Percentiles rank a stretch among this genome's conserved stretches.
Conservation (phyloP, 306 rosid genomes). For the Cucurbita maxima region DNA sequence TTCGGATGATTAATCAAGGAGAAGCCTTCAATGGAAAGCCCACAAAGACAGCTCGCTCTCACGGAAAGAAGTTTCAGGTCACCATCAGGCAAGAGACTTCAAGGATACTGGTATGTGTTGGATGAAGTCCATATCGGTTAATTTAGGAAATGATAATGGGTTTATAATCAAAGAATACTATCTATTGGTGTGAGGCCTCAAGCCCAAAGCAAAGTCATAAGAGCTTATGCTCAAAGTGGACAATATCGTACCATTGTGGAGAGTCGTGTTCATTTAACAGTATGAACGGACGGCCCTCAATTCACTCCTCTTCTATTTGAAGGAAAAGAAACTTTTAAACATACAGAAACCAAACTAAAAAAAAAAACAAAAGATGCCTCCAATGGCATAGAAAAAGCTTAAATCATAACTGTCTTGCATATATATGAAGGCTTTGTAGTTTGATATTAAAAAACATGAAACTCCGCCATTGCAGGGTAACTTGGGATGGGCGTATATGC, state of each 20-base stretch:
- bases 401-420: not conserved
- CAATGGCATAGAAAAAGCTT: not conserved
- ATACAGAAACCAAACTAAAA: too few relatives aligned
- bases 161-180: too few relatives aligned
- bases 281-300: not conserved
- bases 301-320: not conserved
- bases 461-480: conserved; percentile 41
- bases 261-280: too few relatives aligned
- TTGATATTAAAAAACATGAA: not conserved
- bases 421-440: not conserved
- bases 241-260: too few relatives aligned
- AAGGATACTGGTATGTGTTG: conserved; percentile 50
- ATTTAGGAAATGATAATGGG: too few relatives aligned
- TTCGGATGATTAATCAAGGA: conserved; percentile 58
- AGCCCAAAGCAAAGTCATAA: too few relatives aligned
- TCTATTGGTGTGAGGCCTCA: too few relatives aligned
- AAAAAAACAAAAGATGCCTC: not conserved
- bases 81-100: conserved; percentile 85
- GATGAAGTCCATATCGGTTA: too few relatives aligned
- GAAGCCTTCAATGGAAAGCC: conserved; percentile 75
- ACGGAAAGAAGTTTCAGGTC: conserved; percentile 81
- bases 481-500: conserved; percentile 98
- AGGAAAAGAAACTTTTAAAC: not conserved
- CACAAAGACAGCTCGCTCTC: conserved; percentile 87
- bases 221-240: too few relatives aligned